Evolutionary conservation across 2,329 filamentous ascomycete genomes (phyloP).

Genomic region (Apiospora marii): DNA sequence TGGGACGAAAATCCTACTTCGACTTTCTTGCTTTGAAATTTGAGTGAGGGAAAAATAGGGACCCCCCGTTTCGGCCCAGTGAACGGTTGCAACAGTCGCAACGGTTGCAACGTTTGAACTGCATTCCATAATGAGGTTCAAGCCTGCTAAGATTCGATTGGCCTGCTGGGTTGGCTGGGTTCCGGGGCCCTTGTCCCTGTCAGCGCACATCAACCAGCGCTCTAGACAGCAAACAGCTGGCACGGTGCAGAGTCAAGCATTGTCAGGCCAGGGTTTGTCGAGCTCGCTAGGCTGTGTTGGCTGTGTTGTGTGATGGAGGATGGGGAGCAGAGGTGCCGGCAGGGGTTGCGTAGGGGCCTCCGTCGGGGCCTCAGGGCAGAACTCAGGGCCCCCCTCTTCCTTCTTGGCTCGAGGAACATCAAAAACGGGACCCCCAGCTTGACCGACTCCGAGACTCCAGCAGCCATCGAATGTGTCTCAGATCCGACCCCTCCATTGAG

Average conservation of each 20-base stretch:
- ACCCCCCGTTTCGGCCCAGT: slow-evolving; percentile 9
- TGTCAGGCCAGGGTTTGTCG: neutral
- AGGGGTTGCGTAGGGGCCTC: neutral
- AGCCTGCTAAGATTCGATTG: slow-evolving; percentile 11
- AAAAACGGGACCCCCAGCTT: slow-evolving; percentile 14
- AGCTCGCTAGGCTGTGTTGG: neutral
- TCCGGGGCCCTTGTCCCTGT: slow-evolving; percentile 10
- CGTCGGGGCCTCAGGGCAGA: no score
- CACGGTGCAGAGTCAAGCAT: neutral
- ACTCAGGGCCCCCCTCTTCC: no score
- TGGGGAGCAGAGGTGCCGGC: neutral
- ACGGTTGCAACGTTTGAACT: slow-evolving; percentile 12
- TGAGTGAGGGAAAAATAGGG: neutral
- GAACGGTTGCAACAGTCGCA: slow-evolving; percentile 4
- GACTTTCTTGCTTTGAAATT: neutral
- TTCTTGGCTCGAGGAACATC: neutral
- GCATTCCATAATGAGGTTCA: slow-evolving; percentile 15
- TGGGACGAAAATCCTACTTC: slow-evolving; percentile 19
- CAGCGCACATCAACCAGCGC: neutral
- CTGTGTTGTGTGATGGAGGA: neutral
- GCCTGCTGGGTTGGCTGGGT: neutral
- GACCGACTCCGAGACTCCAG: slow-evolving; percentile 17
- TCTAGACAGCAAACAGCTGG: neutral
- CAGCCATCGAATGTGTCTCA: slow-evolving; percentile 10
- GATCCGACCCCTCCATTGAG: neutral